Conservation (phyloP, 768 basidiomycete genomes). For the Naganishia randhawae region DNA sequence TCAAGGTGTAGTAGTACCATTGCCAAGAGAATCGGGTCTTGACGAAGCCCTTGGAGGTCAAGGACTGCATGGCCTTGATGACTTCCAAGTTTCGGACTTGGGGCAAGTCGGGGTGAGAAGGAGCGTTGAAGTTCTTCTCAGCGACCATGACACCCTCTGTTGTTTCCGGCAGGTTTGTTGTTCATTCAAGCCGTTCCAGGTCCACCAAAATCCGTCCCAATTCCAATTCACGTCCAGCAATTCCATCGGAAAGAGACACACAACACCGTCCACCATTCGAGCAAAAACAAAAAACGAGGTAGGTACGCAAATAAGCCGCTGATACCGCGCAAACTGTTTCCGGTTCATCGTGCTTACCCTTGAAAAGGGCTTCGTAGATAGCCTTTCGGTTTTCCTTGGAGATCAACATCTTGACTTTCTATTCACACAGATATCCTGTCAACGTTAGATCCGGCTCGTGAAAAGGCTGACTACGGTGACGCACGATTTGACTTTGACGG, state of each 20-base stretch:
- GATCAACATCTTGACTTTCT: conserved; percentile 71
- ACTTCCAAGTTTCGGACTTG: conserved; percentile 66
- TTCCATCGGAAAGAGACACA: neutral
- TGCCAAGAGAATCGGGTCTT: conserved; percentile 99
- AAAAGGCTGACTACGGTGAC: neutral
- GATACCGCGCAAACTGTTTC: neutral
- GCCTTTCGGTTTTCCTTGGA: conserved; percentile 86
- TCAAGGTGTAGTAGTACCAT: conserved; percentile 96
- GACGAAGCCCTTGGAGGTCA: conserved; percentile 74
- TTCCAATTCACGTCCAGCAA: neutral
- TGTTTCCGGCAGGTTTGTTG: conserved; percentile 10
- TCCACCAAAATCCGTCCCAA: neutral
- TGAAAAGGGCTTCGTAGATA: conserved; percentile 99
- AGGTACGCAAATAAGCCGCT: neutral
- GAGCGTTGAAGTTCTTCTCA: conserved; percentile 97
- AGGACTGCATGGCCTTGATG: conserved; percentile 67
- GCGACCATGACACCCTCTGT: conserved; percentile 97
- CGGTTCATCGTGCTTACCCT: conserved; percentile 62
- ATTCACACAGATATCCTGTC: neutral
- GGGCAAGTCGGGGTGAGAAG: conserved; percentile 83
- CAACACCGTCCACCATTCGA: neutral
- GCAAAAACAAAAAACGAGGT: neutral
- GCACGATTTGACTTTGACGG: conserved; percentile 8
- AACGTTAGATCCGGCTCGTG: neutral
- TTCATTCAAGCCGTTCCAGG: neutral